A percentile compares a stretch with the other conserved stretches of the same genome.
Evolutionary conservation across 2,329 filamentous ascomycete species (phyloP).

Genomic region (Polytolypa hystricis): DNA sequence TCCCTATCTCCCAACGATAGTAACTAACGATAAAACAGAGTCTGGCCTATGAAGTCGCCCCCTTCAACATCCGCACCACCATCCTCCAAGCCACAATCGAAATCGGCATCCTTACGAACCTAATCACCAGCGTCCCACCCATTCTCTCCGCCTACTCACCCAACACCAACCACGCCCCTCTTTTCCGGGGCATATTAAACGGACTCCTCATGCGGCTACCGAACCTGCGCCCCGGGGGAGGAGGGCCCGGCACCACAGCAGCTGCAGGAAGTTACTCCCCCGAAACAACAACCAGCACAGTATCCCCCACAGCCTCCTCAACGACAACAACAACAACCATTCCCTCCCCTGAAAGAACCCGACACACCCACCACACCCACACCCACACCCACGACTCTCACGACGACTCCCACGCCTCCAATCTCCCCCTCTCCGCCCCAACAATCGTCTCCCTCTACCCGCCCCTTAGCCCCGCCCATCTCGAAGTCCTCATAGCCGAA

Average conservation of each 20-base stretch:
- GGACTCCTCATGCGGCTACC: conserved; percentile 69
- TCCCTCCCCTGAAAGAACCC: neutral
- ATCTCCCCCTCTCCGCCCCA: conserved; percentile 24
- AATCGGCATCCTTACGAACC: conserved; percentile 75
- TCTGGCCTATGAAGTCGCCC: conserved; percentile 88
- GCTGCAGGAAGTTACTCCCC: conserved; percentile 4
- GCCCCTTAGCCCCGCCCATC: conserved; percentile 54
- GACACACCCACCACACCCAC: neutral
- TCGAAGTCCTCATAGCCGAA: conserved; percentile 68
- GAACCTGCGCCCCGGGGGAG: conserved; percentile 42
- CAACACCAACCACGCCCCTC: conserved; percentile 62
- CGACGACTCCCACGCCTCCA: neutral
- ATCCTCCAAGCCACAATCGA: conserved; percentile 95
- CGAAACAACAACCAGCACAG: conserved; percentile 4
- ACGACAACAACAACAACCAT: neutral
- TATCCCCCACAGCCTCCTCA: conserved; percentile 8
- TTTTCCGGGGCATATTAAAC: conserved; percentile 70
- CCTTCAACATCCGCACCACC: conserved; percentile 93
- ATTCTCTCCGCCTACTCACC: conserved; percentile 57
- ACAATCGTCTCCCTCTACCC: conserved; percentile 61
- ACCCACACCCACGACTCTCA: conserved; percentile 1
- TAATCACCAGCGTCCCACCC: conserved; percentile 71
- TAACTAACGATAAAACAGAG: conserved; percentile 34
- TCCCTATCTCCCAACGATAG: neutral
- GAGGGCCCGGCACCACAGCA: no score